These are phyloP conservation scores for Amylocystis lapponica DNA, from an alignment of 768 basidiomycete species.

Conservation along the genomic window DNA sequence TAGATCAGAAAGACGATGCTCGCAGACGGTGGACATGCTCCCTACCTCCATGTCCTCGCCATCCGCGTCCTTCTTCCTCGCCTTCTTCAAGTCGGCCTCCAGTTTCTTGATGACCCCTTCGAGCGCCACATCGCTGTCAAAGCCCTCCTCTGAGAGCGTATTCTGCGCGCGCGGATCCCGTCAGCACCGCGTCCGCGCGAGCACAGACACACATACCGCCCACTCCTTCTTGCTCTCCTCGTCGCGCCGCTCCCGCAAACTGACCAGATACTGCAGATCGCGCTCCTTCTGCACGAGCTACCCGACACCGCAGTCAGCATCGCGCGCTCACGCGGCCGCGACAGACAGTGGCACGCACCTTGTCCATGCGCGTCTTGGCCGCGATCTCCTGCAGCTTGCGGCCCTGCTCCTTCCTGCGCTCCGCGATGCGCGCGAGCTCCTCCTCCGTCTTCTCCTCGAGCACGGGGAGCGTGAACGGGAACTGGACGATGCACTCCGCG, in stretches of 20 bases:
- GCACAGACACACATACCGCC: slow-evolving; percentile 58
- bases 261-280: slow-evolving; percentile 60
- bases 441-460: slow-evolving; percentile 88
- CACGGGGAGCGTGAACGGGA: slow-evolving; percentile 64
- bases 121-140: slow-evolving; percentile 71
- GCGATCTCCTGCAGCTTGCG: slow-evolving; percentile 88
- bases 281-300: slow-evolving; percentile 73
- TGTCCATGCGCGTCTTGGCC: slow-evolving; percentile 78
- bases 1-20: background rate
- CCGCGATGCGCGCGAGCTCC: slow-evolving; percentile 70
- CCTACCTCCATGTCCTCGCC: slow-evolving; percentile 57
- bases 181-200: too few species aligned
- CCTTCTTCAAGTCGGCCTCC: slow-evolving; percentile 68
- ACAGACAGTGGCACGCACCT: slow-evolving; percentile 39
- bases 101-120: slow-evolving; percentile 85
- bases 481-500: slow-evolving; percentile 75
- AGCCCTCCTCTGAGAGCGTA: slow-evolving; percentile 60
- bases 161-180: slow-evolving; percentile 31
- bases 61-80: slow-evolving; percentile 71
- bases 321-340: too few species aligned
- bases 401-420: slow-evolving; percentile 83
- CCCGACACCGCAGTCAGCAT: background rate
- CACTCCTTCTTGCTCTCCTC: slow-evolving; percentile 70
- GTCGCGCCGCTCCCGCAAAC: slow-evolving; percentile 56
- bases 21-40: background rate